phyloP scores from a whole-genome alignment of 805 yeast species.

The Ogataea minuta region DNA sequence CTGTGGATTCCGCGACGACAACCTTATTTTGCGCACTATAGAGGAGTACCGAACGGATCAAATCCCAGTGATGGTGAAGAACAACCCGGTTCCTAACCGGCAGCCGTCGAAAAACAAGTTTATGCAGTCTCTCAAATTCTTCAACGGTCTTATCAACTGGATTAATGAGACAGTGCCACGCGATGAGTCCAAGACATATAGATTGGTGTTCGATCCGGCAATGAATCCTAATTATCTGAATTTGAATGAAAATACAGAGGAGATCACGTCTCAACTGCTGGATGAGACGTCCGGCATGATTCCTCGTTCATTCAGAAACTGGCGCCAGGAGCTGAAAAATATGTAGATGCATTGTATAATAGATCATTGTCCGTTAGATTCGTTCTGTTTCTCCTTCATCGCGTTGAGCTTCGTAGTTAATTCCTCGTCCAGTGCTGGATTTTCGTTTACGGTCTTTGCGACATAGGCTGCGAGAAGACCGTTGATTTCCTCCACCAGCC shows the following conservation, averaged over 20 bases:
- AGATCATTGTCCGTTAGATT: neutral
- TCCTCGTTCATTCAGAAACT: constrained; percentile 49
- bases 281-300: constrained; percentile 43
- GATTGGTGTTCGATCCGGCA: constrained; percentile 52
- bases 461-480: constrained; percentile 20
- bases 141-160: constrained; percentile 85
- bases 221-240: constrained; percentile 48
- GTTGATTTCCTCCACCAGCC: constrained; percentile 20
- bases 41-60: constrained; percentile 79
- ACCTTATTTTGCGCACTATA: constrained; percentile 57
- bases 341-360: constrained; percentile 5
- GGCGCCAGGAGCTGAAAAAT: constrained; percentile 41
- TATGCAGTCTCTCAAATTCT: constrained; percentile 78
- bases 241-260: constrained; percentile 44
- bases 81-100: constrained; percentile 36
- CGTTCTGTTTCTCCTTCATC: constrained; percentile 9
- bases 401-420: constrained; percentile 12
- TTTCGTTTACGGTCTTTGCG: constrained; percentile 16
- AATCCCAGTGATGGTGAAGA: constrained; percentile 66
- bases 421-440: constrained; percentile 14
- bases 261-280: constrained; percentile 24
- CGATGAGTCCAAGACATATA: constrained; percentile 50
- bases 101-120: constrained; percentile 55
- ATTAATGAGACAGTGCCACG: constrained; percentile 52
- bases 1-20: constrained; percentile 84